These are phyloP conservation scores for Paramecium sexaurelia DNA, from an alignment of 73 alveolate genomes.

Conservation along the genomic window DNA sequence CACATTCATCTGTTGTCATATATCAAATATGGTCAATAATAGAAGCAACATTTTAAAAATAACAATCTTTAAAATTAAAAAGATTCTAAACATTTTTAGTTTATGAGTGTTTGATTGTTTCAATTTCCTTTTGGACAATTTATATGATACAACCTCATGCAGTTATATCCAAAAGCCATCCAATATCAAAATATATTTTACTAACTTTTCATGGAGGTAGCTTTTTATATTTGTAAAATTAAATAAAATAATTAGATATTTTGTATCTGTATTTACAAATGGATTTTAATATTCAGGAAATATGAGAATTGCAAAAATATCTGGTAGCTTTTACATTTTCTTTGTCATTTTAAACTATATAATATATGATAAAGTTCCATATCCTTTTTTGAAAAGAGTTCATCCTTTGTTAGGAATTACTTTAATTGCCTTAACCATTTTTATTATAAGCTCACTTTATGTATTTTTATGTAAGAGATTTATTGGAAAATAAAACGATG, in stretches of 20 bases:
- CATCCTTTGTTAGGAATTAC: not conserved
- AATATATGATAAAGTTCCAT: not conserved
- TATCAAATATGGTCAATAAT: not conserved
- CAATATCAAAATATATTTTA: not conserved
- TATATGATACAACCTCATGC: not conserved
- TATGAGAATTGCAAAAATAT: not conserved
- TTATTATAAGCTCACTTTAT: not conserved
- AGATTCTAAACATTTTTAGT: not conserved
- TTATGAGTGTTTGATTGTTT: not conserved
- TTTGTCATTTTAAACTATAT: not conserved
- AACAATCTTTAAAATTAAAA: not conserved
- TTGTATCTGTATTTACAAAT: not conserved
- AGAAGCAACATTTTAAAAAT: not conserved
- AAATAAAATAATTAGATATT: not conserved
- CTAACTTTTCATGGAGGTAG: not conserved
- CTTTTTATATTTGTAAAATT: not conserved
- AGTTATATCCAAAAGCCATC: not conserved
- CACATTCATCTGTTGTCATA: not conserved
- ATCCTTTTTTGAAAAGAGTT: not conserved
- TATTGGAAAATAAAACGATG: not conserved
- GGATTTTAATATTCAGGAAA: not conserved
- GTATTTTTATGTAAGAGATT: not conserved
- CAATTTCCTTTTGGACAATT: not conserved
- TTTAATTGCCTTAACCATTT: not conserved
- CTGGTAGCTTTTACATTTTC: not conserved